Base-by-base conservation (phyloP, 805 yeast species). In the Metschnikowia arizonensis region DNA sequence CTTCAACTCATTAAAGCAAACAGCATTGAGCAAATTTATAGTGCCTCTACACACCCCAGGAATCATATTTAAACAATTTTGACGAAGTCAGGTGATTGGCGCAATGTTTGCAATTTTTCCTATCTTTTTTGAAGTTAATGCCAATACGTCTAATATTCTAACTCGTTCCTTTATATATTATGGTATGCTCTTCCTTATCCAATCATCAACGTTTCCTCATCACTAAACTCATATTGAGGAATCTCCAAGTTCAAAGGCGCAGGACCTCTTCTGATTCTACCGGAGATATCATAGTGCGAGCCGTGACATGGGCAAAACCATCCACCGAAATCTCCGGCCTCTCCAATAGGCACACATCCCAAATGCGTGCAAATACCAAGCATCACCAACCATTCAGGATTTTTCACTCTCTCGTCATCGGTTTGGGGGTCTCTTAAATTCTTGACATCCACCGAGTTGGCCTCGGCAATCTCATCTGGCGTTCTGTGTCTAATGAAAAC, bases 281-380 rank as follows among this genome's bases (percentile, higher is more conserved):
- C 99, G 54, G 97, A 90, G 76, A 95, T 95, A 76, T 93, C 99
- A 75, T 93, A 93, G 74, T 95, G 99, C 66, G 98, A 91, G 81
- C 99, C 99, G 80, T 95, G 99, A 79, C 99, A 93, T 57, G 99
- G 99, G 75, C 99, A 93, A 91, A 93, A 93, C 99, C 99, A 93
- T 69, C 99, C 99, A 69, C 97, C 98, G 62, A 81, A 93, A 73
- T 93, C 99, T 76, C 99, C 99, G 57, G 97, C 84, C 77, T 93
- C 98, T 69, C 99, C 99, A 64, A 93, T 93, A 59, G 99, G 99
- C 52, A 93, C 99, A 85, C 99, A 93, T 72, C 99, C 99, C 79
- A 93, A 83, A 72, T 93, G 99, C 58, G 99, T 93, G 80, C 99
- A 93, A 70, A 93, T 91, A 76, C 99, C 99, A 75, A 93, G 73